A percentile compares a stretch with the other conserved stretches of the same genome.
These are phyloP conservation scores for Cladophialophora psammophila DNA, from an alignment of 2,329 filamentous ascomycete species.

Conservation along the genomic window DNA sequence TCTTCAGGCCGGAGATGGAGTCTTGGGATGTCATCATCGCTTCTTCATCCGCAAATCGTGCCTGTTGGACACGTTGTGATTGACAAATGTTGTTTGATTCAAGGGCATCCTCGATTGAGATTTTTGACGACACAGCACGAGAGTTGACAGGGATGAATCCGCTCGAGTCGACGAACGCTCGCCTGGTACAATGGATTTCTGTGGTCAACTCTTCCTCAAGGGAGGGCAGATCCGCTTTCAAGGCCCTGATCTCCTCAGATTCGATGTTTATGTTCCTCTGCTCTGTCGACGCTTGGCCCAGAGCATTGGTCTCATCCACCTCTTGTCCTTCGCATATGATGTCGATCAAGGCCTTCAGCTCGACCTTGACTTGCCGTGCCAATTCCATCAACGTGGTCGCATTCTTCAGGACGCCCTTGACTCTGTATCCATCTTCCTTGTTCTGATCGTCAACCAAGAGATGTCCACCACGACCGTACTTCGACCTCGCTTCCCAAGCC, in stretches of 20 bases:
- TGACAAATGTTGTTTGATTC: neutral
- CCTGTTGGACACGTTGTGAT: neutral
- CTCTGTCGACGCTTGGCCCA: neutral
- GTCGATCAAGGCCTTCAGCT: constrained; percentile 18
- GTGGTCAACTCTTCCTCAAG: constrained; percentile 6
- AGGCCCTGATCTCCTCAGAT: neutral
- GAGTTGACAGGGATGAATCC: constrained; percentile 16
- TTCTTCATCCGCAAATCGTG: neutral
- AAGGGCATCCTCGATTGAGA: neutral
- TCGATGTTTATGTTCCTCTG: neutral
- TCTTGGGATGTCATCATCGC: neutral
- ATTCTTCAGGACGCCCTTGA: constrained; percentile 1
- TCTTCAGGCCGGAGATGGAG: neutral
- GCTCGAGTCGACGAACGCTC: constrained; percentile 9
- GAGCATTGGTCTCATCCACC: neutral
- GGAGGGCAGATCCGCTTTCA: neutral
- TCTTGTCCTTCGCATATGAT: constrained; percentile 4
- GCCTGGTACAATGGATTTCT: constrained; percentile 1
- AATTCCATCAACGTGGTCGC: constrained; percentile 12
- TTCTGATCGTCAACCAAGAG: neutral
- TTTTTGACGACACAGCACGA: neutral
- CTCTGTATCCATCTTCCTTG: neutral
- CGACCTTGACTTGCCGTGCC: constrained; percentile 17
- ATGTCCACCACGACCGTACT: neutral
- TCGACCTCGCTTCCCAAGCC: constrained; percentile 15